Evolutionary conservation across 257 asterid species (phyloP).

Genomic region (Perilla frutescens): DNA sequence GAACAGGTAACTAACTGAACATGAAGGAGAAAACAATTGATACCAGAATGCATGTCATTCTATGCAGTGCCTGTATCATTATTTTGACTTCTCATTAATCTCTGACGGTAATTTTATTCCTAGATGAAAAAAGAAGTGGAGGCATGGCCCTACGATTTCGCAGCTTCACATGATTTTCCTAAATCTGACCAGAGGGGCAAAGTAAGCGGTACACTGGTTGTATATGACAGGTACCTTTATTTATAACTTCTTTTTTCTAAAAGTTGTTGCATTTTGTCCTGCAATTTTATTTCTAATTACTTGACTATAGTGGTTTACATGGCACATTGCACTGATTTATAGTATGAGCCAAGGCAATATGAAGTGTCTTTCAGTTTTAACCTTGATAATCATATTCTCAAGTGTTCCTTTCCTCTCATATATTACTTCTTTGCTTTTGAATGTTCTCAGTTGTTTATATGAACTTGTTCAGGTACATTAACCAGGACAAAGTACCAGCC

Average conservation of each 20-base stretch:
- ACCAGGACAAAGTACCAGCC: slow-evolving; percentile 45
- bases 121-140: slow-evolving; percentile 64
- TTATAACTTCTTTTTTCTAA: slow-evolving; percentile 19
- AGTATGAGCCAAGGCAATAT: not conserved
- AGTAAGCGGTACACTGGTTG: slow-evolving; percentile 59
- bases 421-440: slow-evolving; percentile 1
- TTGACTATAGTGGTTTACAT: slow-evolving; percentile 7
- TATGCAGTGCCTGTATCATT: not conserved
- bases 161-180: slow-evolving; percentile 62
- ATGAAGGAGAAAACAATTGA: slow-evolving; percentile 16
- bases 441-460: not conserved
- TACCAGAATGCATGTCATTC: not conserved
- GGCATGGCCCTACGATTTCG: slow-evolving; percentile 72
- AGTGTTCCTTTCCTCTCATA: not conserved
- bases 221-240: slow-evolving; percentile 55
- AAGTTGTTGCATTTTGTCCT: not conserved
- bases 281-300: not conserved
- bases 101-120: slow-evolving; percentile 3
- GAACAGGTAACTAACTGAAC: slow-evolving; percentile 47
- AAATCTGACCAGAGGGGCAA: slow-evolving; percentile 62
- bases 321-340: slow-evolving; percentile 3
- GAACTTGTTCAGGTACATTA: slow-evolving; percentile 42
- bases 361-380: slow-evolving; percentile 1
- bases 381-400: slow-evolving; percentile 13
- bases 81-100: slow-evolving; percentile 10